Conservation (phyloP, 768 basidiomycete species). For the Mycena epipterygia region DNA sequence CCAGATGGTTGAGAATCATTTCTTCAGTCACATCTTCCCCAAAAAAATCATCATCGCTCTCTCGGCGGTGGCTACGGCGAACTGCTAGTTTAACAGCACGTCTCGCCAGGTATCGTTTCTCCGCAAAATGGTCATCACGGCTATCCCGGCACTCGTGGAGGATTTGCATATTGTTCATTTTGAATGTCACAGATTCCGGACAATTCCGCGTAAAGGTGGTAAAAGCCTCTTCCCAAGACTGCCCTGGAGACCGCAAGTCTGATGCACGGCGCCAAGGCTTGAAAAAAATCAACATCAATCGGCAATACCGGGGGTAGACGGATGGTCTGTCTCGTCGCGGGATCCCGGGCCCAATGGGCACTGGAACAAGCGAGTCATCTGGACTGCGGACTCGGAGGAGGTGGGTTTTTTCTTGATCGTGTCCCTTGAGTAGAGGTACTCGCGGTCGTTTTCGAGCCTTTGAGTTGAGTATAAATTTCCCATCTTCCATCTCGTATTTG, state of each 20-base stretch:
- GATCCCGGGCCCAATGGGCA: slow-evolving; percentile 50
- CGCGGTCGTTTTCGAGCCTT: not conserved
- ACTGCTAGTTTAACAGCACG: not conserved
- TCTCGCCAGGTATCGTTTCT: slow-evolving; percentile 16
- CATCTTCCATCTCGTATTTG: not conserved
- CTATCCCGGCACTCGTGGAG: slow-evolving; percentile 44
- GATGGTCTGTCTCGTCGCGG: slow-evolving; percentile 46
- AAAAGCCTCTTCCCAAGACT: slow-evolving; percentile 50
- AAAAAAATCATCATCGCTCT: slow-evolving; percentile 17
- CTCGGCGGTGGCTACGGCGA: not conserved
- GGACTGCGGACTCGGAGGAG: slow-evolving; percentile 14
- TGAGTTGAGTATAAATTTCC: not conserved
- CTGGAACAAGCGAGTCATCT: slow-evolving; percentile 41
- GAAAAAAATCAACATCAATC: slow-evolving; percentile 58
- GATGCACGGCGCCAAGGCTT: slow-evolving; percentile 52
- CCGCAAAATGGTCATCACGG: slow-evolving; percentile 15
- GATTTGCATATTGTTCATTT: slow-evolving; percentile 57
- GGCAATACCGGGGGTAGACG: slow-evolving; percentile 40
- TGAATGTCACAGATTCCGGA: slow-evolving; percentile 1
- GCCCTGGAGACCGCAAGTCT: slow-evolving; percentile 38
- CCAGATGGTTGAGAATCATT: slow-evolving; percentile 36
- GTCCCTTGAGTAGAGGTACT: not conserved
- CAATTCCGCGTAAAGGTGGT: slow-evolving; percentile 23
- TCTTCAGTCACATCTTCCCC: slow-evolving; percentile 21
- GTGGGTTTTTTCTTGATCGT: slow-evolving; percentile 34